Conservation (phyloP, 257 asterid genomes). For the Plantago ovata region DNA sequence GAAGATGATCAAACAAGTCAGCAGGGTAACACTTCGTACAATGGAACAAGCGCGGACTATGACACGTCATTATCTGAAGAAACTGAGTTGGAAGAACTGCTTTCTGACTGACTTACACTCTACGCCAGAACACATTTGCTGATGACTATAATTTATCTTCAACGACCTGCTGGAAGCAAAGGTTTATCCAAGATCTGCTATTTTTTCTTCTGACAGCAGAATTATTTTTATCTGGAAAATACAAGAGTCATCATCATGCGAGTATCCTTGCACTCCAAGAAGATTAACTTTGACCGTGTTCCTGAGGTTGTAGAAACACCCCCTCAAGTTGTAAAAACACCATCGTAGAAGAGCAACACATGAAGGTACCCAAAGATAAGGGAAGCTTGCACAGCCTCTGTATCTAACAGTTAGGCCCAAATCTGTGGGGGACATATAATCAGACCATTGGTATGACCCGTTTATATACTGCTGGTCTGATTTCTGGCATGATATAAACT, state of each 20-base stretch:
- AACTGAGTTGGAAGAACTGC: slow-evolving; percentile 76
- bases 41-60: slow-evolving; percentile 58
- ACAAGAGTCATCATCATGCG: slow-evolving; percentile 18
- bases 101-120: slow-evolving; percentile 53
- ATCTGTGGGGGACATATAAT: slow-evolving; percentile 20
- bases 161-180: slow-evolving; percentile 15
- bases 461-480: slow-evolving; percentile 22
- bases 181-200: slow-evolving; percentile 7
- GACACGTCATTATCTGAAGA: slow-evolving; percentile 56
- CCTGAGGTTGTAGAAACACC: slow-evolving; percentile 11
- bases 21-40: slow-evolving; percentile 32
- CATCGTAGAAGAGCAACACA: not conserved
- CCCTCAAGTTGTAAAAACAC: slow-evolving; percentile 3
- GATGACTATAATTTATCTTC: slow-evolving; percentile 5
- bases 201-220: slow-evolving; percentile 17
- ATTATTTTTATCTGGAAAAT: not conserved
- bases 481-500: slow-evolving; percentile 4
- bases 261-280: slow-evolving; percentile 8
- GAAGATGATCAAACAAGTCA: slow-evolving; percentile 54
- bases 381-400: not conserved
- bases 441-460: slow-evolving; percentile 15
- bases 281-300: slow-evolving; percentile 14
- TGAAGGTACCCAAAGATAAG: slow-evolving; percentile 7
- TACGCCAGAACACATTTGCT: not conserved
- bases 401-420: slow-evolving; percentile 15